phyloP scores from a whole-genome alignment of 768 basidiomycete genomes.

The Mycena pura region DNA sequence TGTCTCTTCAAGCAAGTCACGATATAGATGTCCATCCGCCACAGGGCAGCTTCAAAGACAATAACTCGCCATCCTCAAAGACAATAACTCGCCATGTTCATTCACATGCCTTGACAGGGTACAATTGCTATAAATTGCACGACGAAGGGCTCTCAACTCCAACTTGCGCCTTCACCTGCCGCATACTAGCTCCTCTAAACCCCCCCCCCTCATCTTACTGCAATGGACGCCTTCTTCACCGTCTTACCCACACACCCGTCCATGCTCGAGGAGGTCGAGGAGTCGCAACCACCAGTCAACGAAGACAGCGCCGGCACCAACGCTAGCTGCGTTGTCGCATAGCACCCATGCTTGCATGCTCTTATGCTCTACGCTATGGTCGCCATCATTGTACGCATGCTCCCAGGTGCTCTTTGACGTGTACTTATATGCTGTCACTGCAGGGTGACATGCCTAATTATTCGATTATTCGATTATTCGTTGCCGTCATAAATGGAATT shows the following conservation, averaged over 20 bases:
- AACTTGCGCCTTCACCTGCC: background rate
- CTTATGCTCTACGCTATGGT: background rate
- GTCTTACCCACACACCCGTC: constrained; percentile 5
- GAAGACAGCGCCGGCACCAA: constrained; percentile 22
- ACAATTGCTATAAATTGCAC: constrained; percentile 1
- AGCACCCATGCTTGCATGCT: background rate
- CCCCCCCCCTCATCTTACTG: background rate
- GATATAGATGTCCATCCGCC: too few species aligned
- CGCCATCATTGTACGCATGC: too few species aligned
- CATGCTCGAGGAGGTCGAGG: constrained; percentile 8
- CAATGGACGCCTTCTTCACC: constrained; percentile 24
- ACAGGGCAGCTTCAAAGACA: too few species aligned
- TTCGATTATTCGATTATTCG: too few species aligned
- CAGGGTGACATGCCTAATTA: too few species aligned
- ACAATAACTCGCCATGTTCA: constrained; percentile 1
- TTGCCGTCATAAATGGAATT: too few species aligned
- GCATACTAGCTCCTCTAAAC: too few species aligned
- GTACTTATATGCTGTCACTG: too few species aligned
- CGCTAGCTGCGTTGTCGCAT: constrained; percentile 21
- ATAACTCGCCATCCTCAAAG: too few species aligned
- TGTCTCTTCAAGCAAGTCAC: background rate
- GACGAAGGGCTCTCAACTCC: background rate
- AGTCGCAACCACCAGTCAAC: constrained; percentile 13
- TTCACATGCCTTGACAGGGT: background rate
- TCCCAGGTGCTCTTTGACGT: too few species aligned